Base-by-base conservation (phyloP, 2,329 filamentous ascomycete genomes). In the Phialophora tarda region DNA sequence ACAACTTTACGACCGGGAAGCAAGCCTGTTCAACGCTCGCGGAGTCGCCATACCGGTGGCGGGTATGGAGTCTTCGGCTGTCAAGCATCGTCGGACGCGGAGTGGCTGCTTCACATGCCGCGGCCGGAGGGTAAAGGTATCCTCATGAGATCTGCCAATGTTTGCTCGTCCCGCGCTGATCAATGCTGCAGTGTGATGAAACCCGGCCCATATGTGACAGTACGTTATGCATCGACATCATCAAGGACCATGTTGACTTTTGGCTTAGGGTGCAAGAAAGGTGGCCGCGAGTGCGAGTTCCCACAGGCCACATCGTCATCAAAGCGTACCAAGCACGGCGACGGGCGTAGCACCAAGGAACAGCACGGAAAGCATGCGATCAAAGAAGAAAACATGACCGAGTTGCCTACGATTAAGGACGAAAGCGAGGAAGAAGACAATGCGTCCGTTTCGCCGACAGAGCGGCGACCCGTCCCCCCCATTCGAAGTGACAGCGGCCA, bases 21-120 rank as follows among this genome's bases (percentile, higher is more conserved):
- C 63, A 14, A 59, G 74, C 44, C 67, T 77, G 26, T 76, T 76
- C 63, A 73, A 74, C 54, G 63, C 68, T 48, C 62, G 65, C 38
- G 69, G 61, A 59, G 65, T 62, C 57, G 63, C 62, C 34, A 59
- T 62, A 30, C 57, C 66, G 30, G 21, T 59, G 12, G 51, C 58
- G 26, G 62, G 63, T 30, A 69, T 70, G 65, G 66, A 68, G 14
- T 62, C 73, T 62, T 60, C 77, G 30, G 91, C 91, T 74, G 90
- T 96, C 72, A 98, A 98, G 79, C 94, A 98, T 77, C 90, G 93
- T 68, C 88, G 95, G 72, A 98, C 95, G 51, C 86, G 95, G 73
- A 97, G 93, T 70, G 95, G 95, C 30, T 99, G 95, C 80, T 97
- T 87, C 76, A 98, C 93, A 55, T 99, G 95, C 78, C 87, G 95